These are phyloP conservation scores for Backusella westeae DNA, from an alignment of 192 early-diverging fungal genomes.

Conservation along the genomic window DNA sequence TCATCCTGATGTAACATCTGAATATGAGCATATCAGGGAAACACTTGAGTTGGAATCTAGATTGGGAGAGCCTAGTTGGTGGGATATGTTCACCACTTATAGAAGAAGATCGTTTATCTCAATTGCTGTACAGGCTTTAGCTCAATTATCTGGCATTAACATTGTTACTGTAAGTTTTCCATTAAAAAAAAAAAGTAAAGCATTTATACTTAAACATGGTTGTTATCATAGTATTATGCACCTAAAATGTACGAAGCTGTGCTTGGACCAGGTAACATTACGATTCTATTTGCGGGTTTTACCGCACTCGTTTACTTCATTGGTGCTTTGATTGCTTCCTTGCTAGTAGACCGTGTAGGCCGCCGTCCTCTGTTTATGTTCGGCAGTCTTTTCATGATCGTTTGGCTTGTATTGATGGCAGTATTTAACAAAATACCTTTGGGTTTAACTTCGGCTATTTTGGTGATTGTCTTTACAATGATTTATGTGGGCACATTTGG, in stretches of 20 bases:
- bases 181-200: background rate
- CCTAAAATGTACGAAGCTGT: slow-evolving; percentile 26
- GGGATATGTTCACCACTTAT: slow-evolving; percentile 36
- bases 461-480: slow-evolving; percentile 1
- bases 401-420: slow-evolving; percentile 31
- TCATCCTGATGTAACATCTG: slow-evolving; percentile 51
- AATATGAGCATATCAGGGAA: slow-evolving; percentile 63
- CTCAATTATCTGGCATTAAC: slow-evolving; percentile 17
- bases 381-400: slow-evolving; percentile 19
- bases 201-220: background rate
- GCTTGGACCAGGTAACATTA: background rate
- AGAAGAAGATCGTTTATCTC: slow-evolving; percentile 18
- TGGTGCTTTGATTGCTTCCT: slow-evolving; percentile 13
- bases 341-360: slow-evolving; percentile 17
- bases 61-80: slow-evolving; percentile 34
- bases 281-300: slow-evolving; percentile 18
- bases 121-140: slow-evolving; percentile 23
- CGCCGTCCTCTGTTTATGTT: slow-evolving; percentile 26
- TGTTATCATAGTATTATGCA: slow-evolving; percentile 22
- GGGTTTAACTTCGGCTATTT: slow-evolving; percentile 2
- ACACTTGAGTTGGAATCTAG: slow-evolving; percentile 39
- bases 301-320: slow-evolving; percentile 16
- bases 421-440: slow-evolving; percentile 19
- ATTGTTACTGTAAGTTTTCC: slow-evolving; percentile 17
- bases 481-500: slow-evolving; percentile 5